Evolutionary conservation across 257 asterid genomes (phyloP), one percentile per base, ranked within the genome.

Genomic region (Sherardia arvensis): DNA sequence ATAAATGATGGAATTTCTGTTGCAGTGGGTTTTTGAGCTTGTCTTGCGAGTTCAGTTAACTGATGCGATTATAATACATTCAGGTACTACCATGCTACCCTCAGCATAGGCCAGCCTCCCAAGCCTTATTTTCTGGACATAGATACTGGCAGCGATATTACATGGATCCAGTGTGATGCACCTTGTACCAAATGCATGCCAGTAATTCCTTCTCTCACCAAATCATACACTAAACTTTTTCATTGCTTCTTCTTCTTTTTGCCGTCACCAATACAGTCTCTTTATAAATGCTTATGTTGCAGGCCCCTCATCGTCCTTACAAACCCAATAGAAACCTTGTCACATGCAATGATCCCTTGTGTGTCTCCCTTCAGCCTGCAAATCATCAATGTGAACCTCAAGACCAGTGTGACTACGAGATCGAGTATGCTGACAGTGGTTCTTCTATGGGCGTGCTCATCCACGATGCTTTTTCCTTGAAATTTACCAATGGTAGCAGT

Each of bases 161-260:
- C 99, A 12, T 92, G 99, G 99, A 89, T 89, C 53, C 97, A 85
- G 48, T 92, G 99, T 71, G 95, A 92, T 62, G 96, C 91, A 47
- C 99, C 97, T 62, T 92, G 97, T 70, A 43, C 67, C 15, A 84
- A 85, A 76, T 91, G 98, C 80, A 69, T 70, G 14, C 93, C 95
- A 73, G 97, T 84, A 69, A 61, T 66, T 48, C 47, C 62, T 30
- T 40, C 18, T 14, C 27, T 54, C 38, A 27, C 36, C 43, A 32
- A 18, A 27, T 8, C 34, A 59, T 30, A 61, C 5, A 25, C 45
- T 53, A 29, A 25, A 30, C 34, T 25, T 61, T 43, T 9, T 22
- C 8, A 54, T 23, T 56, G 29, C 5, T 21, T 4, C 43, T 54
- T 22, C 29, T 25, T 51, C 9, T n/a, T 21, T 53, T 32, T 29